These are phyloP conservation scores for Pleurotus platypus DNA, from an alignment of 768 basidiomycete species.

Conservation along the genomic window DNA sequence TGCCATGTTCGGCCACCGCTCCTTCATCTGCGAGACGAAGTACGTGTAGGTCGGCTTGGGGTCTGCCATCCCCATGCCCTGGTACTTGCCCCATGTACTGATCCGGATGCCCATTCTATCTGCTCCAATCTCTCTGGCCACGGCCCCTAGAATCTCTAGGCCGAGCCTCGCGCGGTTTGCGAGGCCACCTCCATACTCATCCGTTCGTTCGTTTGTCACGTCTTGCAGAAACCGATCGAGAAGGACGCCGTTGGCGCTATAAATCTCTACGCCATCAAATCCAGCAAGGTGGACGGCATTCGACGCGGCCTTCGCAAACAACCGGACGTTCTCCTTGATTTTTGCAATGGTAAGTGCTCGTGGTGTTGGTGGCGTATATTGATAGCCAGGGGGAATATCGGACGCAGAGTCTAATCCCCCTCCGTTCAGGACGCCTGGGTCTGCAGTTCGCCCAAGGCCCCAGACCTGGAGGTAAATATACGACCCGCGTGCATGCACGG, in stretches of 20 bases:
- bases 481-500: constrained; percentile 47
- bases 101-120: constrained; percentile 40
- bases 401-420: constrained; percentile 32
- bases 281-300: constrained; percentile 40
- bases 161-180: constrained; percentile 44
- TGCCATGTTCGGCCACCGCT: constrained; percentile 31
- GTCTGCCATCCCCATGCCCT: constrained; percentile 38
- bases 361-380: constrained; percentile 11
- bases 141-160: constrained; percentile 37
- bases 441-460: constrained; percentile 47
- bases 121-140: constrained; percentile 36
- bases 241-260: constrained; percentile 25
- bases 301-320: constrained; percentile 38
- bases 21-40: constrained; percentile 36
- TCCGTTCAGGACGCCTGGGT: constrained; percentile 26
- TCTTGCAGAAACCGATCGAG: constrained; percentile 43
- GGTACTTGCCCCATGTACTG: constrained; percentile 32
- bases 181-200: constrained; percentile 49
- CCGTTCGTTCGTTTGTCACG: constrained; percentile 38
- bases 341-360: constrained; percentile 31
- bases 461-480: constrained; percentile 56
- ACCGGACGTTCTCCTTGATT: constrained; percentile 31
- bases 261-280: constrained; percentile 56
- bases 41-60: constrained; percentile 40
- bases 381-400: constrained; percentile 15